phyloP scores from a whole-genome alignment of 495 filamentous ascomycete genomes.

The Xylaria curta region DNA sequence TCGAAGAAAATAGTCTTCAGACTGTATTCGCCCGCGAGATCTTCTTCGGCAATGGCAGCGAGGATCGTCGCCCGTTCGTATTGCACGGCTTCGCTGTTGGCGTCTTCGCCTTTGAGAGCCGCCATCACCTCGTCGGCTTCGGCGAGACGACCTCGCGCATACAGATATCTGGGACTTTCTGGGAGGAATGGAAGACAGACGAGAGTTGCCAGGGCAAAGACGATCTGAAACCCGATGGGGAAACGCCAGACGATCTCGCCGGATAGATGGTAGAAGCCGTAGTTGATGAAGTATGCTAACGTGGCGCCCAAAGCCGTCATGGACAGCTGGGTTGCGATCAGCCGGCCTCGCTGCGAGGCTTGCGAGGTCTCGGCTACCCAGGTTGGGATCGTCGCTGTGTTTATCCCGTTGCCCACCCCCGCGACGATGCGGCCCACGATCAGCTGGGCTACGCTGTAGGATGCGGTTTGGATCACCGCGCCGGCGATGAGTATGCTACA shows the following conservation, averaged over 20 bases:
- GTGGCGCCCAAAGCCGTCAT: constrained; percentile 58
- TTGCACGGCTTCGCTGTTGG: background rate
- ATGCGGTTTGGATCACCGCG: constrained; percentile 54
- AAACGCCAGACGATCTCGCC: constrained; percentile 71
- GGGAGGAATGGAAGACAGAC: background rate
- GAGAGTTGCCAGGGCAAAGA: constrained; percentile 49
- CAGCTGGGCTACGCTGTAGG: constrained; percentile 53
- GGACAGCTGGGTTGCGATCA: constrained; percentile 75
- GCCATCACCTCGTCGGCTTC: constrained; percentile 2
- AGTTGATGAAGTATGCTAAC: background rate
- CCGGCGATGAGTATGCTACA: background rate
- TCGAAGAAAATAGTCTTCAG: background rate
- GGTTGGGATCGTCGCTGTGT: constrained; percentile 56
- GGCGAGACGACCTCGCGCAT: background rate
- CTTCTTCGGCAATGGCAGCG: constrained; percentile 1
- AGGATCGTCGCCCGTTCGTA: background rate
- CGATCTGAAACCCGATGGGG: constrained; percentile 70
- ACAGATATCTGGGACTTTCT: background rate
- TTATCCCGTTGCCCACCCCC: constrained; percentile 63
- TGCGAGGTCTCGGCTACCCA: constrained; percentile 79
- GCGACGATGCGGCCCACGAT: constrained; percentile 30
- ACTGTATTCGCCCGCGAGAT: background rate
- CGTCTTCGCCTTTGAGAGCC: background rate
- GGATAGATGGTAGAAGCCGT: constrained; percentile 64
- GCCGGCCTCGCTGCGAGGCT: constrained; percentile 68